Evolutionary conservation across 371 early-diverging fungal species (phyloP).

Genomic region (Actinomucor elegans): DNA sequence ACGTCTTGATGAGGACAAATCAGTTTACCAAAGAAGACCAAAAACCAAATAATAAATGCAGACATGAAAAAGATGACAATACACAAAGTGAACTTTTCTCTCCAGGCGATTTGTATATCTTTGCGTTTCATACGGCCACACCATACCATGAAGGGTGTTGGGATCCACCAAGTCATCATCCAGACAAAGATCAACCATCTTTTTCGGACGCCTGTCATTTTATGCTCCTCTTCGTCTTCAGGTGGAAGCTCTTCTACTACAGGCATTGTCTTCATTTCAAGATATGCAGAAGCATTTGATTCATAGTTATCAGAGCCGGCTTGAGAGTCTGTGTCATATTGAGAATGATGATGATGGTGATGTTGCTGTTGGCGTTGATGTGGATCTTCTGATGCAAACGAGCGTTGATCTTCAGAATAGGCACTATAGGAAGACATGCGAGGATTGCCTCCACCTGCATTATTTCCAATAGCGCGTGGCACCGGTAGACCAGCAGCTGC

Average conservation of each 20-base stretch:
- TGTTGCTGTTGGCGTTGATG: slow-evolving; percentile 3
- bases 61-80: slow-evolving; percentile 67
- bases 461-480: slow-evolving; percentile 7
- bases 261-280: slow-evolving; percentile 27
- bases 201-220: slow-evolving; percentile 44
- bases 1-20: slow-evolving; percentile 86
- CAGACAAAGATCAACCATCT: slow-evolving; percentile 85
- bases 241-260: slow-evolving; percentile 5
- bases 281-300: background rate
- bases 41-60: slow-evolving; percentile 46
- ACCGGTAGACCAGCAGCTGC: slow-evolving; percentile 17
- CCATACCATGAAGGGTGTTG: slow-evolving; percentile 58
- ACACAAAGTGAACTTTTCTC: slow-evolving; percentile 82
- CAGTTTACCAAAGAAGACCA: slow-evolving; percentile 80
- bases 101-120: slow-evolving; percentile 88
- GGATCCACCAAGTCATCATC: slow-evolving; percentile 89
- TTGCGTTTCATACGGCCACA: slow-evolving; percentile 75
- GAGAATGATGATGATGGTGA: background rate
- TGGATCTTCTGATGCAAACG: slow-evolving; percentile 57
- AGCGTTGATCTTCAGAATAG: slow-evolving; percentile 59
- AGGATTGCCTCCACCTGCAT: background rate
- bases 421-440: slow-evolving; percentile 9
- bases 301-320: slow-evolving; percentile 14
- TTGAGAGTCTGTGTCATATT: slow-evolving; percentile 22
- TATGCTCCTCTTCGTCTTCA: slow-evolving; percentile 9